Base-by-base conservation (phyloP, 176 grass and related monocot genomes). In the Triticum timopheevii region DNA sequence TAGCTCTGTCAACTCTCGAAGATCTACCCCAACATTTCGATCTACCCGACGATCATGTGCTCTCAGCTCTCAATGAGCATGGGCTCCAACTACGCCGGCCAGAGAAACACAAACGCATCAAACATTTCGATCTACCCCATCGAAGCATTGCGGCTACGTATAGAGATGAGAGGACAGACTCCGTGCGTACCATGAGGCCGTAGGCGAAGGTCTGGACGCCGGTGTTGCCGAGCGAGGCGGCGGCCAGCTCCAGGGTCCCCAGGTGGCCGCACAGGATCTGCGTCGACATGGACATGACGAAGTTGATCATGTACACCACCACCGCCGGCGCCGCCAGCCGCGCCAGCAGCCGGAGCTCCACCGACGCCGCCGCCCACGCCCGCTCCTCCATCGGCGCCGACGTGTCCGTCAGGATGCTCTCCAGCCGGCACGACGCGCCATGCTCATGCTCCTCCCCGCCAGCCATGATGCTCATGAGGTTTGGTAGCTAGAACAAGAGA, bases 151-250 rank as follows among this genome's bases (percentile, higher is more conserved):
- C 40, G 9, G 8, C 40, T 0, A 42, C 40, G 10, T 42, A 9
- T 42, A 9, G 10, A 42, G 2, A 42, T 42, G 40, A 3, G 10
- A 42, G 38, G 38, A 9, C 8, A 38, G 35, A 38, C 35, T 38
- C 35, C 35, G 35, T 38, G 45, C 49, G 13, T 91, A 94, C 92
- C 92, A 92, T 89, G 84, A 94, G 84, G 34, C 90, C 92, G 68
- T 94, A 94, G 63, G 92, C 87, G 88, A 94, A 94, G 24, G 91
- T 77, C 83, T 94, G 90, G 79, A 94, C 85, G 81, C 90, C 92
- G 35, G 78, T 89, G 86, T 94, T 94, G 45, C 92, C 92, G 7
- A 94, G 87, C 9, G 92, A 90, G 70, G 89, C 82, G 30, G 92
- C 89, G 79, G 89, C 92, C 1, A 94, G 87, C 89, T 94, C 80